Percentiles rank a stretch among this genome's conserved stretches.
phyloP scores from a whole-genome alignment of 1,139 yeast species.

The Groenewaldozyma sp. region DNA sequence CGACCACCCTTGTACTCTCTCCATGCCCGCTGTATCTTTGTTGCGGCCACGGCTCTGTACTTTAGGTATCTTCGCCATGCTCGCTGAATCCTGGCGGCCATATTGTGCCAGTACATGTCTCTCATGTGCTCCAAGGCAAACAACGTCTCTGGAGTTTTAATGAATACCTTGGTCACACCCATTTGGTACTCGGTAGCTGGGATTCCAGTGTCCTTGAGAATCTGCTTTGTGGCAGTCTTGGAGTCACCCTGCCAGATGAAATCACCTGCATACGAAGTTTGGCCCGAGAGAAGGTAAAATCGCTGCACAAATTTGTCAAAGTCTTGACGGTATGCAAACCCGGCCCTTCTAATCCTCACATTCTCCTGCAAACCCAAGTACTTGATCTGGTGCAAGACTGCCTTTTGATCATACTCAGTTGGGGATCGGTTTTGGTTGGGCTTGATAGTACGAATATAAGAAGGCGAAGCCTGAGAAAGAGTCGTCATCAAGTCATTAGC shows the following conservation, averaged over 20 bases:
- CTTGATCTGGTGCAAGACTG: conserved; percentile 91
- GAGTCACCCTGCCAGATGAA: conserved; percentile 92
- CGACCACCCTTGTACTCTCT: conserved; percentile 74
- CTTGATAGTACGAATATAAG: conserved; percentile 94
- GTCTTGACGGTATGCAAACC: conserved; percentile 95
- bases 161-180: conserved; percentile 91
- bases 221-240: conserved; percentile 68
- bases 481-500: conserved; percentile 90
- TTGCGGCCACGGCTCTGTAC: conserved; percentile 82
- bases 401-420: conserved; percentile 76
- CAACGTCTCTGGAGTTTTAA: conserved; percentile 93
- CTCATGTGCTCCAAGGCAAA: conserved; percentile 95
- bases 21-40: conserved; percentile 76
- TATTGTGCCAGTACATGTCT: conserved; percentile 95
- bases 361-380: conserved; percentile 95
- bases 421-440: conserved; percentile 95
- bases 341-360: conserved; percentile 96
- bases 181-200: conserved; percentile 79
- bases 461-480: conserved; percentile 80
- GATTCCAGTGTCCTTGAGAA: conserved; percentile 69
- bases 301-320: conserved; percentile 97
- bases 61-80: conserved; percentile 87
- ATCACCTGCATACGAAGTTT: conserved; percentile 97
- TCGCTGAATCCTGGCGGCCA: conserved; percentile 96
- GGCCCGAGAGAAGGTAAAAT: conserved; percentile 76